These are phyloP conservation scores for Aureobasidium pullulans DNA, from an alignment of 2,329 filamentous ascomycete species.

Conservation along the genomic window DNA sequence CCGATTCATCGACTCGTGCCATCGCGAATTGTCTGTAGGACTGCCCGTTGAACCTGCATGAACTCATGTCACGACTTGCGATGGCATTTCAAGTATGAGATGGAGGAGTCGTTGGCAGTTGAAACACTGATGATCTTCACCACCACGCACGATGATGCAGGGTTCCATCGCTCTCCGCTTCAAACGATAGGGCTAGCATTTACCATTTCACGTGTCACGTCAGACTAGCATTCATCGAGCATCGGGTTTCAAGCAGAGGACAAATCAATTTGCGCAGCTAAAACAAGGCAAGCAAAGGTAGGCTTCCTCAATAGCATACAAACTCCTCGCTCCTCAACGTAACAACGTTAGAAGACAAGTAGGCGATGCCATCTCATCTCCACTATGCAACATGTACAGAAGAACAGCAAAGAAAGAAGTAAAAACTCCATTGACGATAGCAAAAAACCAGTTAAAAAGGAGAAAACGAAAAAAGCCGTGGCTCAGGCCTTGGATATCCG, in stretches of 20 bases:
- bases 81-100: background rate
- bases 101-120: background rate
- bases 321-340: constrained; percentile 17
- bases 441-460: constrained; percentile 12
- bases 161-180: background rate
- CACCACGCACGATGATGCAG: constrained; percentile 5
- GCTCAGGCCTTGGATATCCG: constrained; percentile 19
- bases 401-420: constrained; percentile 12
- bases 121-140: background rate
- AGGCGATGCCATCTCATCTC: constrained; percentile 25
- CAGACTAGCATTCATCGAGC: background rate
- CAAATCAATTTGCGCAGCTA: constrained; percentile 14
- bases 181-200: background rate
- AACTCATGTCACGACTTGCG: background rate
- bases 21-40: background rate
- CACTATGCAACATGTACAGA: constrained; percentile 17
- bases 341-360: constrained; percentile 16
- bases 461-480: constrained; percentile 11
- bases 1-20: background rate
- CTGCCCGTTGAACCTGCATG: background rate
- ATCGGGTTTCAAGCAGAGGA: background rate
- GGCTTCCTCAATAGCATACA: constrained; percentile 38
- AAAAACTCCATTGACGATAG: constrained; percentile 16
- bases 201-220: background rate
- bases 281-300: constrained; percentile 32